These are phyloP conservation scores for Aspergillus conjunctus DNA, from an alignment of 495 filamentous ascomycete species.

Conservation along the genomic window DNA sequence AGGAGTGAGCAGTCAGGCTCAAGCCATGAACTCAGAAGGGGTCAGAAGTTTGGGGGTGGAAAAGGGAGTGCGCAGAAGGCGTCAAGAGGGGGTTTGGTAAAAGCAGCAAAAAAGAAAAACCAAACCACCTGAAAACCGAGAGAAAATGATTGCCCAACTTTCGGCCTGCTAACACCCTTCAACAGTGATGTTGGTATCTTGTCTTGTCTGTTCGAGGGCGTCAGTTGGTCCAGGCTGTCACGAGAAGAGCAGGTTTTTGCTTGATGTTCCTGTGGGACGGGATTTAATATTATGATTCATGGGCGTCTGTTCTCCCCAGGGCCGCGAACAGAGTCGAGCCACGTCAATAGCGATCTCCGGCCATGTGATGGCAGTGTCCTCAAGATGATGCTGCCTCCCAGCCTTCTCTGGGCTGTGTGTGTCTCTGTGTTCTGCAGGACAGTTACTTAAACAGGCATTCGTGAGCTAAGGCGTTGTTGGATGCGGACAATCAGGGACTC, in stretches of 20 bases:
- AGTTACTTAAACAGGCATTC: neutral
- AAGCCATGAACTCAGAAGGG: neutral
- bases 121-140: too few relatives aligned
- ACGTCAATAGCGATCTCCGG: constrained; percentile 24
- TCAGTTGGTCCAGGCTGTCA: constrained; percentile 16
- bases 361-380: constrained; percentile 25
- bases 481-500: constrained; percentile 2
- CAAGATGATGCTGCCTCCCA: neutral
- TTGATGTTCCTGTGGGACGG: constrained; percentile 22
- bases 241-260: constrained; percentile 22
- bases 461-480: too few relatives aligned
- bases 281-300: neutral
- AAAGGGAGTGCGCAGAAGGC: neutral
- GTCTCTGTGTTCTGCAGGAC: neutral
- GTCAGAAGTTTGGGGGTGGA: neutral
- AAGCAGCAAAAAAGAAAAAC: neutral
- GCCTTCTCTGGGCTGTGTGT: neutral
- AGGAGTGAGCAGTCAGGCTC: constrained; percentile 9
- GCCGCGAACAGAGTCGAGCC: constrained; percentile 29
- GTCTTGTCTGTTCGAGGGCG: constrained; percentile 13
- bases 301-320: neutral
- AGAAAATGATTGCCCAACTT: neutral
- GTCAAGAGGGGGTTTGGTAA: too few relatives aligned
- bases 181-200: neutral
- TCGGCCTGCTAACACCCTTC: constrained; percentile 2